These are phyloP conservation scores for Ustilago xerochloae DNA, from an alignment of 1,284 basidiomycete species.

Conservation along the genomic window DNA sequence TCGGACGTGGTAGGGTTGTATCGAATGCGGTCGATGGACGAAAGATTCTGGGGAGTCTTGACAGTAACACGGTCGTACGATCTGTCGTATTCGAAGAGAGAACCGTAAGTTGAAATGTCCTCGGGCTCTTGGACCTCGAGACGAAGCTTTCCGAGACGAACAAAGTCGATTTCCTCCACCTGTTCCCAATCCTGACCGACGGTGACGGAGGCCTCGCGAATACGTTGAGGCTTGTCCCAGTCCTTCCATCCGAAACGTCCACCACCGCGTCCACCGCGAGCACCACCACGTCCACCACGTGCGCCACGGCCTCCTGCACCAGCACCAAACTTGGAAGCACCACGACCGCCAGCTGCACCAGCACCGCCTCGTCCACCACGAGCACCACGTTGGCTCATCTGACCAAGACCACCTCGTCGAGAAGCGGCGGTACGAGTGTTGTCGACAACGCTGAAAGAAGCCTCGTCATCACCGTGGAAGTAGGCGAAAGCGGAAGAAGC, in stretches of 20 bases:
- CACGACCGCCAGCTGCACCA: constrained; percentile 46
- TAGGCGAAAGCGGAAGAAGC: constrained; percentile 87
- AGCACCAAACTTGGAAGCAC: constrained; percentile 55
- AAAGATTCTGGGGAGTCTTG: constrained; percentile 87
- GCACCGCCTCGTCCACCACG: constrained; percentile 63
- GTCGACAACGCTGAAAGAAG: constrained; percentile 95
- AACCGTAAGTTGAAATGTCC: constrained; percentile 80
- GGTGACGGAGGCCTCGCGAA: constrained; percentile 91
- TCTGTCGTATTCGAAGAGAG: constrained; percentile 93
- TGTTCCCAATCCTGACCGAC: constrained; percentile 92
- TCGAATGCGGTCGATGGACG: constrained; percentile 91
- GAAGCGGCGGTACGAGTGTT: constrained; percentile 71
- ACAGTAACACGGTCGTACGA: constrained; percentile 90
- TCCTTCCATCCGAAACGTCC: constrained; percentile 86
- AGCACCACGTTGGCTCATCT: constrained; percentile 64
- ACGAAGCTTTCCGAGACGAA: constrained; percentile 87
- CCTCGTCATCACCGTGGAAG: constrained; percentile 98
- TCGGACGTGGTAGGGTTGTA: constrained; percentile 98
- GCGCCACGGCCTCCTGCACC: constrained; percentile 39
- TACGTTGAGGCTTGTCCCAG: constrained; percentile 90
- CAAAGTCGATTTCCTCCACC: constrained; percentile 97
- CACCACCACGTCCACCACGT: constrained; percentile 69
- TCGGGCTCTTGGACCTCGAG: constrained; percentile 77
- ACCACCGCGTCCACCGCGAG: constrained; percentile 50
- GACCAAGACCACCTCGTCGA: constrained; percentile 69